Evolutionary conservation across 108 stramenopile genomes (phyloP), one percentile per base, ranked within the genome.

Genomic region (Heterococcus sp.): DNA sequence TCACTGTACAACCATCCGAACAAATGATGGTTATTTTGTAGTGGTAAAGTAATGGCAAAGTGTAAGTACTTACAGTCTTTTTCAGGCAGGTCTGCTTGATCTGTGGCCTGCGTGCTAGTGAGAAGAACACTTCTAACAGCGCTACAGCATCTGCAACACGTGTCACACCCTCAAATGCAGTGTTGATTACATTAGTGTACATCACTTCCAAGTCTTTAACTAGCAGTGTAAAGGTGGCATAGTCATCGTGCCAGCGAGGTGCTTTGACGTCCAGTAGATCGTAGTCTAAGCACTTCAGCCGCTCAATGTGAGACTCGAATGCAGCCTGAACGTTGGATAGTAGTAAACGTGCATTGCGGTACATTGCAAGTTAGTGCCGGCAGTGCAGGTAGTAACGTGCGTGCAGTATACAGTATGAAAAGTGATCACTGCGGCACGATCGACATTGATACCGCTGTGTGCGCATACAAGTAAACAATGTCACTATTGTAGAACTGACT

Each of bases 181-280:
- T 72, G 65, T 87, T 88, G 75, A 91, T 89, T 5, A 90, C 89
- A 63, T 89, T 90, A 0, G 40, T 76, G 83, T 89, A 89, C 90
- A 90, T 89, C 3, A 90, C 91, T 71, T 78, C 81, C n/a, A 88
- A 40, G 32, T 88, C 86, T 36, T 90, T 90, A 65, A 90, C 89
- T 30, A 78, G 86, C 31, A 71, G 84, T 81, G 90, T 91, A 75
- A 91, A 90, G 38, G 79, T 46, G 72, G 88, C 88, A 85, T 87
- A 89, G 82, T 90, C 89, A 65, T 91, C 89, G 65, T 90, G 90
- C 91, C 91, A 91, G 32, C 75, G 65, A 3, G 85, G 69, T 2
- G 76, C 80, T 37, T 85, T 88, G 35, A 91, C 89, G 71, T 90
- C 90, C 2, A 91, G 84, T 11, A 90, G 66, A 37, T 87, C 87